Evolutionary conservation across 2,329 filamentous ascomycete species (phyloP).

Genomic region (Diaporthe australafricana): DNA sequence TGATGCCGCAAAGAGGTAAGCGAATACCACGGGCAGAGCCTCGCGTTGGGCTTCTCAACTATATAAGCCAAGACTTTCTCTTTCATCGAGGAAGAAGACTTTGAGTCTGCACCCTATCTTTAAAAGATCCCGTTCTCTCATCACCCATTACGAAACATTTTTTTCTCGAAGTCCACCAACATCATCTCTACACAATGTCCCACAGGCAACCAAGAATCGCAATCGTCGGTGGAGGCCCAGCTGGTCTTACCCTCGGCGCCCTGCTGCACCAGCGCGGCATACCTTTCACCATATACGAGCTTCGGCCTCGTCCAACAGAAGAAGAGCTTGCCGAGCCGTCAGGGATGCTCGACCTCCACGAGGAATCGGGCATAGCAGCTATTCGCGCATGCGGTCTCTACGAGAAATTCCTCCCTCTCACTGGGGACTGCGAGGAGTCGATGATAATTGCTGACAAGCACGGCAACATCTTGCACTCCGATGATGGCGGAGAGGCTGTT

Average conservation of each 20-base stretch:
- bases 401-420: conserved; percentile 55
- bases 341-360: conserved; percentile 63
- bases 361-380: conserved; percentile 56
- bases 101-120: background rate
- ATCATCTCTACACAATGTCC: background rate
- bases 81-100: background rate
- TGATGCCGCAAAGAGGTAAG: background rate
- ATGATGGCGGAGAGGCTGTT: conserved; percentile 39
- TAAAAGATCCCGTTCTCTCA: background rate
- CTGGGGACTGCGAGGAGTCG: conserved; percentile 55
- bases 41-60: background rate
- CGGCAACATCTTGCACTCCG: conserved; percentile 42
- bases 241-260: conserved; percentile 59
- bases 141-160: background rate
- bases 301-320: conserved; percentile 44
- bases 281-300: conserved; percentile 50
- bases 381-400: conserved; percentile 57
- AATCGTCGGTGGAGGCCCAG: conserved; percentile 59
- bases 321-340: conserved; percentile 44
- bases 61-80: conserved; percentile 6
- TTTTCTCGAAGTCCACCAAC: background rate
- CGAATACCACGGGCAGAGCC: background rate
- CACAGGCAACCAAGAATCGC: conserved; percentile 48
- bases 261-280: conserved; percentile 55
- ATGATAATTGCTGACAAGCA: conserved; percentile 49